Percentiles rank a stretch among this genome's conserved stretches.
phyloP scores from a whole-genome alignment of 116 monocot species.

The Dioscorea cayenensis region DNA sequence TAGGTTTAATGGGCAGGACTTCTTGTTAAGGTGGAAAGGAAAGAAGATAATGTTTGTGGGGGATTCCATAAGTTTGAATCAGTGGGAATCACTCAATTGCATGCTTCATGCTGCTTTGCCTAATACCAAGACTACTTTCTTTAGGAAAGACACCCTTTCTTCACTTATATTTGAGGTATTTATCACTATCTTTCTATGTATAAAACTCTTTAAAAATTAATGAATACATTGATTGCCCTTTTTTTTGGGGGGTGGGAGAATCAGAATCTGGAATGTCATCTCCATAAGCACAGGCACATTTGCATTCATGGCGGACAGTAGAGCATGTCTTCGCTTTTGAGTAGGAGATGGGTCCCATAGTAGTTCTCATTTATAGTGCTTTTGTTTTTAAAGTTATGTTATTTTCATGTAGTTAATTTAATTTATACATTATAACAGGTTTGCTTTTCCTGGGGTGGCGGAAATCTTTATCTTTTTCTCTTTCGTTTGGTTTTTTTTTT shows the following conservation, averaged over 20 bases:
- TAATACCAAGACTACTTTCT: conserved; percentile 26
- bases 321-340: not conserved
- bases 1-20: conserved; percentile 10
- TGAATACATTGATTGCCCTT: not conserved
- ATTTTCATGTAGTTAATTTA: too few species aligned
- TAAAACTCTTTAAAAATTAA: not conserved
- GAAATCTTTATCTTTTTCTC: not conserved
- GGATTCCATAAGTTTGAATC: conserved; percentile 71
- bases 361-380: too few species aligned
- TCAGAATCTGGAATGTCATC: conserved; percentile 9
- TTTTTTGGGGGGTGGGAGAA: not conserved
- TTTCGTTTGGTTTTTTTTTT: not conserved
- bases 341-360: not conserved
- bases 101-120: conserved; percentile 69
- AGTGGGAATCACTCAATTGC: conserved; percentile 70
- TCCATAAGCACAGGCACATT: conserved; percentile 4
- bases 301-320: not conserved
- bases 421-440: not conserved
- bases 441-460: not conserved
- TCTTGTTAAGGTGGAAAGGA: conserved; percentile 46
- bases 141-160: conserved; percentile 19
- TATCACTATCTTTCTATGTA: not conserved
- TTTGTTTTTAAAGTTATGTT: too few species aligned
- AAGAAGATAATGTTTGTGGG: conserved; percentile 93
- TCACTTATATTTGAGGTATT: conserved; percentile 47